These are phyloP conservation scores for Tubosaeta sp. DNA, from an alignment of 768 basidiomycete genomes.

Conservation along the genomic window DNA sequence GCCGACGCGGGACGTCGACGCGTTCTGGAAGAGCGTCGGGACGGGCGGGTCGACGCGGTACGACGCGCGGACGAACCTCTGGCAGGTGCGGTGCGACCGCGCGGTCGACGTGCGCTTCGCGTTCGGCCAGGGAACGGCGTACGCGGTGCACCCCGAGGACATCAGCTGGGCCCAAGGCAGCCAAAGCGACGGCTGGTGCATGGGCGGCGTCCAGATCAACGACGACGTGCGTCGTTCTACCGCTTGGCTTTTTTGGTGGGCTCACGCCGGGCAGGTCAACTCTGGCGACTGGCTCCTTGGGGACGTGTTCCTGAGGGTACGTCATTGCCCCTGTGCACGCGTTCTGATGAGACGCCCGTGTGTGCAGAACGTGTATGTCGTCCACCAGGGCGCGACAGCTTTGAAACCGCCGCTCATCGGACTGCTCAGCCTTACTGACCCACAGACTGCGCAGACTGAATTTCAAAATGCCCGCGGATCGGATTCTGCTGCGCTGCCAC, in stretches of 20 bases:
- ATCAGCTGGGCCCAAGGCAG: slow-evolving; percentile 45
- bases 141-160: slow-evolving; percentile 48
- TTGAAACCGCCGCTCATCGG: slow-evolving; percentile 42
- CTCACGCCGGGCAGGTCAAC: slow-evolving; percentile 44
- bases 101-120: slow-evolving; percentile 44
- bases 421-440: slow-evolving; percentile 42
- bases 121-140: slow-evolving; percentile 42
- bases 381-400: slow-evolving; percentile 41
- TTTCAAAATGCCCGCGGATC: slow-evolving; percentile 42
- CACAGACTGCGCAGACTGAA: slow-evolving; percentile 30
- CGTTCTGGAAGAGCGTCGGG: slow-evolving; percentile 49
- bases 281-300: slow-evolving; percentile 61
- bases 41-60: slow-evolving; percentile 35
- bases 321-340: slow-evolving; percentile 7
- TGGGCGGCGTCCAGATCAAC: slow-evolving; percentile 53
- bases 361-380: slow-evolving; percentile 50
- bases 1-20: slow-evolving; percentile 47
- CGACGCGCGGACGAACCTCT: slow-evolving; percentile 34
- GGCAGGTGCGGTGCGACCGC: slow-evolving; percentile 49
- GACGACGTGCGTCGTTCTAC: slow-evolving; percentile 37
- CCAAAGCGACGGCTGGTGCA: slow-evolving; percentile 45
- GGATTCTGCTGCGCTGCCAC: slow-evolving; percentile 33
- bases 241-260: neutral
- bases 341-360: slow-evolving; percentile 1
- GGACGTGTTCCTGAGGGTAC: slow-evolving; percentile 52